Evolutionary conservation across 371 early-diverging fungal species (phyloP), one percentile per base, ranked within the genome.

Genomic region (Syncephalastrum racemosum): DNA sequence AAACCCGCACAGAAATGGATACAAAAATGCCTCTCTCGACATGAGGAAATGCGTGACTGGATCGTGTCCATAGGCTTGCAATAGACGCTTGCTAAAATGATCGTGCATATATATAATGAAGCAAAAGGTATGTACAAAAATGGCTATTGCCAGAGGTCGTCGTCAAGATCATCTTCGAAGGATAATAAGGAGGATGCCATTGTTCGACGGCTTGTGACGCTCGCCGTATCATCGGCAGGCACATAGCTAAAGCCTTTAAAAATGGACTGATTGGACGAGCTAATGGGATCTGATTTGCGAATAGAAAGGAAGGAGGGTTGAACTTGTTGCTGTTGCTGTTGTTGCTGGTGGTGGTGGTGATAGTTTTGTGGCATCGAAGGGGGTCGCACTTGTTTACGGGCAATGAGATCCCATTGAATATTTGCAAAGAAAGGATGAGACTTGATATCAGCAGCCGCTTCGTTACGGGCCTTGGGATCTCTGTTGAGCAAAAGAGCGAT

Each of bases 391-490:
- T 82, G 76, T 39, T 88, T 67, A 23, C 76, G 62, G 24, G 77
- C 81, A 4, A 92, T 70, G 27, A 78, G 69, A 14, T 78, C 68
- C 89, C 91, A 94, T 46, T 87, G 79, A 18, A 94, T 68, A 14
- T 75, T 80, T 18, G 76, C 78, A 67, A 93, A 94, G 80, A 91
- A 94, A 5, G 85, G 75, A 60, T 91, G 91, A 3, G 69, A 67
- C 68, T 88, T 88, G 59, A 94, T 86, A 50, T 82, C 87, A n/a
- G 68, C 72, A 63, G 56, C 56, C 45, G 84, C 82, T 13, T 76
- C 71, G 3, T 82, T 74, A 7, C 95, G 81, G 8, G 73, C 71
- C 2, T 73, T 60, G 0, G 93, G 90, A 42, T 92, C 88, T n/a
- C 81, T 85, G 40, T 87, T 80, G 55, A 95, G 66, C n/a, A 94